phyloP scores from a whole-genome alignment of 352 stramenopile genomes.

The Globisporangium barbulae region DNA sequence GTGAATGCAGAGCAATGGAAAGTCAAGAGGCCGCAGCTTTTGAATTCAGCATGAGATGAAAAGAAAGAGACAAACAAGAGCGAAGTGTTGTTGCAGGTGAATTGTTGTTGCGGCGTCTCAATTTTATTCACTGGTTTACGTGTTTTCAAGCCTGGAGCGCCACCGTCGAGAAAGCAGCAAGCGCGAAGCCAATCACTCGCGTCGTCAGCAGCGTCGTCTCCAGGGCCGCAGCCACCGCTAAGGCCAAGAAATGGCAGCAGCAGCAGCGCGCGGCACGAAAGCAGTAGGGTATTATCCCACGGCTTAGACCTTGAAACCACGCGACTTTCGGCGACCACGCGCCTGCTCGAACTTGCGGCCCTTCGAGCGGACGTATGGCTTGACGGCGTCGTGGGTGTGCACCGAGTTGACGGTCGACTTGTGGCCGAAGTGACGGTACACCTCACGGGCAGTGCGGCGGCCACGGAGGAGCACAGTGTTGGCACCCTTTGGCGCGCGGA shows the following conservation, averaged over 20 bases:
- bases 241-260: slow-evolving; percentile 10
- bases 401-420: slow-evolving; percentile 95
- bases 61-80: slow-evolving; percentile 1
- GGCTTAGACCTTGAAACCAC: slow-evolving; percentile 99
- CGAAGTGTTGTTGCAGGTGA: slow-evolving; percentile 27
- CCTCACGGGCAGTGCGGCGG: slow-evolving; percentile 95
- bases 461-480: slow-evolving; percentile 99
- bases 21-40: background rate
- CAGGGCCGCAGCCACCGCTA: slow-evolving; percentile 2
- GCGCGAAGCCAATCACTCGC: slow-evolving; percentile 1
- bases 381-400: slow-evolving; percentile 98
- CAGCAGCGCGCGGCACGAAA: slow-evolving; percentile 8
- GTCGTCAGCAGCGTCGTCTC: slow-evolving; percentile 4
- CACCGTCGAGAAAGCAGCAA: background rate
- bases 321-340: slow-evolving; percentile 97
- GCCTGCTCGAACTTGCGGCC: slow-evolving; percentile 99
- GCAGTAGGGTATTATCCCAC: slow-evolving; percentile 9
- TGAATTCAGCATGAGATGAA: background rate
- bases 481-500: slow-evolving; percentile 95
- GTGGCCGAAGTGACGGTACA: slow-evolving; percentile 99
- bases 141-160: slow-evolving; percentile 20
- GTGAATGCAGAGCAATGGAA: background rate
- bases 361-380: slow-evolving; percentile 98
- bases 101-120: slow-evolving; percentile 67
- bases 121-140: slow-evolving; percentile 72